phyloP scores from a whole-genome alignment of 805 yeast genomes.

The Lachancea fermentati region DNA sequence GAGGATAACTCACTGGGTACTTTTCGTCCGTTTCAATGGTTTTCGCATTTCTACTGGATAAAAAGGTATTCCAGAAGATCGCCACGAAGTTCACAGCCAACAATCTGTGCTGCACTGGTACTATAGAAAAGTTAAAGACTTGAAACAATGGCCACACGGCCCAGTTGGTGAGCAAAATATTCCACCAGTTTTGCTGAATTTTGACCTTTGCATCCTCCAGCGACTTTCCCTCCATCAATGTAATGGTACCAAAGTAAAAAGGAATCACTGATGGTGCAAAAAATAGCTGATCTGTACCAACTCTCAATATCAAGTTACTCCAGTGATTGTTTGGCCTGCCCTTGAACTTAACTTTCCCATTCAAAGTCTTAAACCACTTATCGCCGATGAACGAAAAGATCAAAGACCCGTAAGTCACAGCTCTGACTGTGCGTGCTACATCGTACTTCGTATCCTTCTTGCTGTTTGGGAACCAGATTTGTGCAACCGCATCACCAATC shows the following conservation, averaged over 20 bases:
- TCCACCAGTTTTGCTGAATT: conserved; percentile 50
- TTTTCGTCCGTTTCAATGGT: conserved; percentile 15
- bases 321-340: conserved; percentile 17
- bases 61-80: conserved; percentile 77
- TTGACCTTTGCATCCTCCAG: conserved; percentile 37
- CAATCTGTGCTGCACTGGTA: conserved; percentile 68
- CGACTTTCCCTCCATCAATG: conserved; percentile 54
- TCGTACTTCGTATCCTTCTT: conserved; percentile 36
- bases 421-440: conserved; percentile 51
- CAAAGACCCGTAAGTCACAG: conserved; percentile 63
- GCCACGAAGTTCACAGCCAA: conserved; percentile 65
- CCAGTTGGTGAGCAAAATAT: conserved; percentile 73
- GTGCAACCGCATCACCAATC: conserved; percentile 72
- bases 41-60: conserved; percentile 55
- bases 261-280: conserved; percentile 82
- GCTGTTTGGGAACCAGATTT: conserved; percentile 39
- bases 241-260: conserved; percentile 61
- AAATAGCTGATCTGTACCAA: conserved; percentile 61
- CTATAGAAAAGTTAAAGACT: conserved; percentile 62
- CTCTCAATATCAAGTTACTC: conserved; percentile 42
- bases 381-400: conserved; percentile 74
- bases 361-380: conserved; percentile 58
- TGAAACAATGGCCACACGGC: conserved; percentile 89
- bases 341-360: conserved; percentile 38
- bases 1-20: conserved; percentile 35